Base-by-base conservation (phyloP, 768 basidiomycete species). In the Leucocoprinus leucothites region DNA sequence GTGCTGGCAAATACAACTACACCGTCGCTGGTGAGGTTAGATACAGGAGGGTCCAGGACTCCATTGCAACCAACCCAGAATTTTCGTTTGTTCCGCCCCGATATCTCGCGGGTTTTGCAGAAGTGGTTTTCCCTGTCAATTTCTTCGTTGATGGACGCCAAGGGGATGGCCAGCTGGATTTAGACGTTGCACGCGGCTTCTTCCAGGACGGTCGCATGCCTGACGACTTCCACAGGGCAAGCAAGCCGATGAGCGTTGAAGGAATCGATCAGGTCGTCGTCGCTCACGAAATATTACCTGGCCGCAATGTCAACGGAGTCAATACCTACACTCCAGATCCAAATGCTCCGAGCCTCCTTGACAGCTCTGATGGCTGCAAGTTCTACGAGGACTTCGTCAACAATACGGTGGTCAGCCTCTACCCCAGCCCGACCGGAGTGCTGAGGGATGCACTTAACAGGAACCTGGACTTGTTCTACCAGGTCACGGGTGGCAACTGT, bases 101-200 rank as follows among this genome's bases (percentile, higher is more conserved):
- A 26, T 61, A 53, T 49, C 56, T 58, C 34, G 57, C 58, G 18
- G 58, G 53, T 2, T 63, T 53, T 36, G 58, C 53, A 25, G 60
- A 61, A 24, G 49, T 59, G 16, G 40, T 52, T 2, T 60, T 63
- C 52, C 60, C 62, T 14, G 14, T 48, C 43, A 36, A 46, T 8
- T 61, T 64, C 45, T 64, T 62, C 49, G 54, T 64, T 5, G 63
- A 64, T 34, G 61, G 63, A 26, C 55, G 63, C 11, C 53, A 46
- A 25, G 11, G 21, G 8, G 56, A 60, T 45, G 53, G 56, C 7
- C 54, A 57, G 21, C 57, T 64, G 25, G 48, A 51, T 25, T 35
- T 63, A 38, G 41, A 48, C 6, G 52, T 45, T 47, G 63, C 60
- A 9, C 56, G 59, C 24, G 40, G 58, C 18, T 62, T 64, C 58